Conservation (phyloP, 1,284 basidiomycete species). For the Apiotrichum gracile region DNA sequence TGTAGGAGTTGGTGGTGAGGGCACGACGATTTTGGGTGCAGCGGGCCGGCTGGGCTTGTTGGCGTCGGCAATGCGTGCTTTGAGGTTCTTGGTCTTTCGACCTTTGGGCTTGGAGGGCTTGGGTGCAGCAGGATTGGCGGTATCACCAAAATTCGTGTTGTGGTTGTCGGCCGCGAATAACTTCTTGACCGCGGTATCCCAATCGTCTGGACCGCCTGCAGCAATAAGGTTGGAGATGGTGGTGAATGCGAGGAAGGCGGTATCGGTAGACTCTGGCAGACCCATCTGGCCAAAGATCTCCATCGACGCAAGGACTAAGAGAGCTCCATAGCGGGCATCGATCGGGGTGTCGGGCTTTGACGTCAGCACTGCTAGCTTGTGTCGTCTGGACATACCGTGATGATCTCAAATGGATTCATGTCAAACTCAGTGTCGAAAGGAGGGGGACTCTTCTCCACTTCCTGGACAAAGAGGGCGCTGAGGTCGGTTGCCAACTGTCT, state of each 20-base stretch:
- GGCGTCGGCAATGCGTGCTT: background rate
- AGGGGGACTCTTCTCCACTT: background rate
- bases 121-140: background rate
- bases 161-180: background rate
- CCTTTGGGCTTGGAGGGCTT: background rate
- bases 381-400: background rate
- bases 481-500: background rate
- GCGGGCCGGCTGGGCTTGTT: background rate
- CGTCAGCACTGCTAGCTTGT: background rate
- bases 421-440: background rate
- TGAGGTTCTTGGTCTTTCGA: background rate
- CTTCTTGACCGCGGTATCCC: background rate
- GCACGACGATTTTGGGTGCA: too few relatives aligned
- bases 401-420: background rate
- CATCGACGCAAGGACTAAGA: background rate
- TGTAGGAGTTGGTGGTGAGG: background rate
- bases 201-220: background rate
- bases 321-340: background rate
- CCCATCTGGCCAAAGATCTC: background rate
- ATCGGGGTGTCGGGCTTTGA: background rate
- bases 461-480: background rate
- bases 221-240: background rate
- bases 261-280: background rate
- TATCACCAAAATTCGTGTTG: background rate
- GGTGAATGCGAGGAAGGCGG: background rate